Percentiles rank a stretch among this genome's conserved stretches.
These are phyloP conservation scores for Meripilus lineatus DNA, from an alignment of 1,284 basidiomycete species.

Conservation along the genomic window DNA sequence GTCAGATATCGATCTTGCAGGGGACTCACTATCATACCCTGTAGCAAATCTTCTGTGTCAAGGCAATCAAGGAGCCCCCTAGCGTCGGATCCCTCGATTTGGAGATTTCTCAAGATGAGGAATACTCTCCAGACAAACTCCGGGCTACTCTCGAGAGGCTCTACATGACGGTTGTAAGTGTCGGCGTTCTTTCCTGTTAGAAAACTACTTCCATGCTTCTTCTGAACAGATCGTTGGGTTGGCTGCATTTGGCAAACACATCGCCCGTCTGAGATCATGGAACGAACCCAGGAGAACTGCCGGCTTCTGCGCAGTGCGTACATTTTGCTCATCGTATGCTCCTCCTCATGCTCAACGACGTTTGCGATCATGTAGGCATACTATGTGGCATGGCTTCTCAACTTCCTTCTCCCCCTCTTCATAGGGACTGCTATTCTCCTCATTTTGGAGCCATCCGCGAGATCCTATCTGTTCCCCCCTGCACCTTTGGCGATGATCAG, in stretches of 20 bases:
- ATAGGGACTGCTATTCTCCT: constrained; percentile 35
- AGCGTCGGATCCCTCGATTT: constrained; percentile 35
- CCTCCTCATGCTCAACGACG: not conserved
- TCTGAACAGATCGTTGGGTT: constrained; percentile 33
- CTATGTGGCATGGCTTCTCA: constrained; percentile 38
- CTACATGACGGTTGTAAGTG: constrained; percentile 38
- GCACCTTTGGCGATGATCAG: constrained; percentile 35
- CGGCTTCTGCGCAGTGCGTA: constrained; percentile 32
- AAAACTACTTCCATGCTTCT: not conserved
- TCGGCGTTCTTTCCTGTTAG: not conserved
- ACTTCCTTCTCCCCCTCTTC: constrained; percentile 34
- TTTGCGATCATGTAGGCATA: constrained; percentile 27
- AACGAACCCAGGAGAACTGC: constrained; percentile 40
- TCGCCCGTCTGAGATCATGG: constrained; percentile 46
- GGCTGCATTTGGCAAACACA: constrained; percentile 40
- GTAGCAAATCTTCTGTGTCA: constrained; percentile 35
- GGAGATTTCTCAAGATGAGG: constrained; percentile 37
- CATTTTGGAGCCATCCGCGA: constrained; percentile 38
- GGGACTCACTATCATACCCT: not conserved
- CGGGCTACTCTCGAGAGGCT: constrained; percentile 45
- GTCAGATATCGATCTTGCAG: too few species aligned
- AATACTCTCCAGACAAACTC: constrained; percentile 44
- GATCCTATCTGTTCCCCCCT: constrained; percentile 45
- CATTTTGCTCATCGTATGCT: not conserved
- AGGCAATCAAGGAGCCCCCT: constrained; percentile 22